phyloP scores from a whole-genome alignment of 78 protist genomes.

The Dictyostelium brefeldianum region DNA sequence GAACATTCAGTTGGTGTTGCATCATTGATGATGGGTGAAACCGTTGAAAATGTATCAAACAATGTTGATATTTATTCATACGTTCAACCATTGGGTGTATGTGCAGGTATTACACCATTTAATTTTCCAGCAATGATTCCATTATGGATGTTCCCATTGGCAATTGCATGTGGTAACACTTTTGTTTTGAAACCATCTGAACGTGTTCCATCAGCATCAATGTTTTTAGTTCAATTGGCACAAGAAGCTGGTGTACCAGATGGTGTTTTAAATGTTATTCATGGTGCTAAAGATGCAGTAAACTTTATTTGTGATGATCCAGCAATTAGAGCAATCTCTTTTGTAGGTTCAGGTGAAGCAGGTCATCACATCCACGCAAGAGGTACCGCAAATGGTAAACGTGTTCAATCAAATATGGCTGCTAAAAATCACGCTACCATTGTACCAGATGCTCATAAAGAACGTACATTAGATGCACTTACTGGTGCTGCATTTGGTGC shows the following conservation, averaged over 20 bases:
- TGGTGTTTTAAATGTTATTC: conserved; percentile 92
- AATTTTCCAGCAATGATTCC: conserved; percentile 99
- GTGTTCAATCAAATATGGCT: conserved; percentile 97
- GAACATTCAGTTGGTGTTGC: conserved; percentile 95
- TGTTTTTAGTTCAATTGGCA: conserved; percentile 92
- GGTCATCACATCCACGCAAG: conserved; percentile 92
- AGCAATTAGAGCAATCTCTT: conserved; percentile 95
- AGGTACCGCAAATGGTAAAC: conserved; percentile 96
- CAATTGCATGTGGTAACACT: conserved; percentile 97
- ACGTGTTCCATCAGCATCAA: conserved; percentile 92
- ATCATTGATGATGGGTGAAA: conserved; percentile 93
- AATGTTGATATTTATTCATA: conserved; percentile 96
- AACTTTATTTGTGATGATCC: conserved; percentile 96
- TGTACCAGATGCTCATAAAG: conserved; percentile 96
- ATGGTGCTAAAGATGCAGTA: conserved; percentile 91
- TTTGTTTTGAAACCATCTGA: conserved; percentile 98
- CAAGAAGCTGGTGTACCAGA: conserved; percentile 96
- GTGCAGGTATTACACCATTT: conserved; percentile 97
- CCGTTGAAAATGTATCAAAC: conserved; percentile 89
- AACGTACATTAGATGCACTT: conserved; percentile 92
- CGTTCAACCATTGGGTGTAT: conserved; percentile 97
- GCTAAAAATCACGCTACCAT: conserved; percentile 99
- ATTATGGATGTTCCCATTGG: conserved; percentile 98
- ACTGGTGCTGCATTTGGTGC: conserved; percentile 98
- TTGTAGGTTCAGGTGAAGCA: conserved; percentile 95